Base-by-base conservation (phyloP, 306 rosid genomes). In the Dryas drummondii region DNA sequence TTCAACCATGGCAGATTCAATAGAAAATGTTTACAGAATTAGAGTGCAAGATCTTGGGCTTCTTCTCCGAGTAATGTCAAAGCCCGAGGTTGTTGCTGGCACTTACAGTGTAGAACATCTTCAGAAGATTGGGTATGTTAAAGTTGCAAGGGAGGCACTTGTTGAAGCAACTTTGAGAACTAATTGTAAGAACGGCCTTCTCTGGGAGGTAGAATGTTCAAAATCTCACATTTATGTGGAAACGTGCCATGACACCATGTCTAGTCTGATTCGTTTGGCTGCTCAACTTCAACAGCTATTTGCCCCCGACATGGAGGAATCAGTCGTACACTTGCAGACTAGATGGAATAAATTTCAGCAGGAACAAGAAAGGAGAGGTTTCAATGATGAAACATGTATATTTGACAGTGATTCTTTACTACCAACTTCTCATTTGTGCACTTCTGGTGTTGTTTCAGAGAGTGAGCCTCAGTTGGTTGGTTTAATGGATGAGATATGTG, bases 291-390 rank as follows among this genome's bases (percentile, higher is more conserved):
- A 91, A 80, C 90, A 83, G 78, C 74, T 94, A 62, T 94, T 90
- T 91, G 96, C 98, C 78, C 98, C 97, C 70, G 97, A 94, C 78
- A 81, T 94, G 57, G 97, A 91, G 88, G 98, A 94, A 80, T 91
- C 97, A 19, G 47, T 91, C 17, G 89, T 89, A 79, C 98, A 94
- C 82, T 86, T 94, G 91, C 97, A 94, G 88, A 88, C 86, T 37
- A 88, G 98, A 84, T 94, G 98, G 98, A 87, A 87, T 57, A 86
- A 85, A 82, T 76, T 84, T 84, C 97, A 85, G 81, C 89, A 81
- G 67, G 97, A 85, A 66, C 96, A 90, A 59, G 93, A 88, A 71
- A 83, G 73, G 13, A 75, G 84, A 59, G 86, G 69, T 74, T 55
- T 84, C 69, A 76, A 50, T 70, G 72, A 71, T 82, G 97, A 82